These are phyloP conservation scores for Vicia villosa DNA, from an alignment of 306 rosid species.

Conservation along the genomic window DNA sequence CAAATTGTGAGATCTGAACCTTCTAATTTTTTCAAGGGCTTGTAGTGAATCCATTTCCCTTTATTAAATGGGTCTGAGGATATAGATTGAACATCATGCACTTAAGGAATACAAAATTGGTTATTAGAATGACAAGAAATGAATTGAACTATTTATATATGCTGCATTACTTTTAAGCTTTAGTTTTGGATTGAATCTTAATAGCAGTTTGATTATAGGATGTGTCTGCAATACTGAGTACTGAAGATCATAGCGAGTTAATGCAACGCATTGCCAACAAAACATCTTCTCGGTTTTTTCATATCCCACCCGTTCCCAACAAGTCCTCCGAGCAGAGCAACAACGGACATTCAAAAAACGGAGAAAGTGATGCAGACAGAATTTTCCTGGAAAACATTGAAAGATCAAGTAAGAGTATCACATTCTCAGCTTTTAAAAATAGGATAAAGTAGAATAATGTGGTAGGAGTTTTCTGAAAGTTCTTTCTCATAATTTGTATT, in stretches of 20 bases:
- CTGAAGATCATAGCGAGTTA: conserved; percentile 75
- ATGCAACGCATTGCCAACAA: conserved; percentile 76
- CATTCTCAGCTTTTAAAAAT: conserved; percentile 12
- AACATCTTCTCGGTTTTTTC: conserved; percentile 66
- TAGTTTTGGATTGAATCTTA: conserved; percentile 20
- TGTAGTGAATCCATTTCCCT: no score
- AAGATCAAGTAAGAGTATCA: conserved; percentile 54
- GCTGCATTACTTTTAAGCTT: conserved; percentile 6
- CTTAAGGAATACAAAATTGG: not conserved
- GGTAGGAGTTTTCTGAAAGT: conserved; percentile 10
- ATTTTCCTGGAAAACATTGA: conserved; percentile 44
- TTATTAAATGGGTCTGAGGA: no score
- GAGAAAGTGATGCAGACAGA: conserved; percentile 47
- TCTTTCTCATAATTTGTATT: conserved; percentile 31
- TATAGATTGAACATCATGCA: not conserved
- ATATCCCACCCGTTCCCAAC: conserved; percentile 65
- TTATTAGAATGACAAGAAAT: not conserved
- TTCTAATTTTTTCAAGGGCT: no score
- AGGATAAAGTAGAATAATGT: conserved; percentile 15
- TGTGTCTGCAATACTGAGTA: conserved; percentile 79
- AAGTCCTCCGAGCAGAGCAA: conserved; percentile 23
- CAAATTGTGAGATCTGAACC: no score
- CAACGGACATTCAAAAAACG: conserved; percentile 38
- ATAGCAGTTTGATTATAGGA: conserved; percentile 53
- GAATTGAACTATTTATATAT: conserved; percentile 16